Evolutionary conservation across 805 yeast species (phyloP).

Genomic region (Candida quercuum): DNA sequence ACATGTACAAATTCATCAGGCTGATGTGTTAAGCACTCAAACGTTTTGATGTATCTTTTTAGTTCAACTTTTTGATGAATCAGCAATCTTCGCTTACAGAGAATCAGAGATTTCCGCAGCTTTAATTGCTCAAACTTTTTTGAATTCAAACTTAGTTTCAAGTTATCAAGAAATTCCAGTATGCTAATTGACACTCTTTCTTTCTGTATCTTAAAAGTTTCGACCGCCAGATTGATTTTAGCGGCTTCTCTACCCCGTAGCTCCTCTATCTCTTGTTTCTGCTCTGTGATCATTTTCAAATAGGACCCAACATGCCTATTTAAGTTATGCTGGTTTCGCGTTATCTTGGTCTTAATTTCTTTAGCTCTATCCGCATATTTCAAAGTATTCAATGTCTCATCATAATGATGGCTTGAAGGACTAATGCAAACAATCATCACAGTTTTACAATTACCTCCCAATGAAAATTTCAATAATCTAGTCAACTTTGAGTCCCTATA

Average conservation of each 20-base stretch:
- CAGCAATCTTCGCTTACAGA: constrained; percentile 35
- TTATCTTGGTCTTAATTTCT: constrained; percentile 77
- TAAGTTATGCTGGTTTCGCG: constrained; percentile 67
- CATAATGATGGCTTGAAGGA: constrained; percentile 83
- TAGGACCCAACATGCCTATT: constrained; percentile 84
- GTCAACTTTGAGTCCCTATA: constrained; percentile 90
- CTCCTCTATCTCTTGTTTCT: constrained; percentile 66
- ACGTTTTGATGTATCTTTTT: constrained; percentile 15
- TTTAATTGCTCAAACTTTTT: constrained; percentile 42
- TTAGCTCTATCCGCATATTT: constrained; percentile 91
- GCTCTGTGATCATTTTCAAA: constrained; percentile 78
- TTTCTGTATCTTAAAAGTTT: constrained; percentile 29
- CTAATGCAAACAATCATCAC: constrained; percentile 94
- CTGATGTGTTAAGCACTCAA: constrained; percentile 17
- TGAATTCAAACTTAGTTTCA: constrained; percentile 36
- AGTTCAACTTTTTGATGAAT: constrained; percentile 38
- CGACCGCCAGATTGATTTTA: constrained; percentile 34
- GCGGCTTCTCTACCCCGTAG: constrained; percentile 49
- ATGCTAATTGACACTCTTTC: constrained; percentile 35
- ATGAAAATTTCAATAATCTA: constrained; percentile 76
- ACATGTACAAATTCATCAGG: constrained; percentile 21
- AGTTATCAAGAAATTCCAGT: constrained; percentile 35
- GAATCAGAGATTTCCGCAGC: constrained; percentile 30
- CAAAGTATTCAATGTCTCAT: constrained; percentile 86
- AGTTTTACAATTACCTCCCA: constrained; percentile 93